These are phyloP conservation scores for Diaporthe citriasiana DNA, from an alignment of 2,329 filamentous ascomycete species.

Conservation along the genomic window DNA sequence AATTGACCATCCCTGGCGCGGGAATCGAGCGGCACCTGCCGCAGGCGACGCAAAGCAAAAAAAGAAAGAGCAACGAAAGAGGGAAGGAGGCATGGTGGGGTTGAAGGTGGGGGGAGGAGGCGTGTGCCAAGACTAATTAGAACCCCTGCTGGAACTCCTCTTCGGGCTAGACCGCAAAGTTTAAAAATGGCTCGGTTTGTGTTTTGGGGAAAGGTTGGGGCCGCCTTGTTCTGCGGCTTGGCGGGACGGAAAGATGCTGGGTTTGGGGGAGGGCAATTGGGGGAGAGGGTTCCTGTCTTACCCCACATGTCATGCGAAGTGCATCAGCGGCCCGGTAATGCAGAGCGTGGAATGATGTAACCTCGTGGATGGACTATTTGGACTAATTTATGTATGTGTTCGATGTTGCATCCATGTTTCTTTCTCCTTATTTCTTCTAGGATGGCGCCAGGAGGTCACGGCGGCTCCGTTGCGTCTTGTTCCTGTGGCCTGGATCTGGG, in stretches of 20 bases:
- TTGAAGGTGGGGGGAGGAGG: neutral
- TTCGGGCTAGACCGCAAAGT: conserved; percentile 21
- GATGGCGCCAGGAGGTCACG: neutral
- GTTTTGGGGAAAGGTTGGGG: conserved; percentile 17
- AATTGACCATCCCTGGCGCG: conserved; percentile 8
- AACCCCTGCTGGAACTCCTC: neutral
- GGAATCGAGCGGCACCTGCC: conserved; percentile 31
- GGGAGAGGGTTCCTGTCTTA: conserved; percentile 12
- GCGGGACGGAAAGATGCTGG: neutral
- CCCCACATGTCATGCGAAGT: conserved; percentile 25
- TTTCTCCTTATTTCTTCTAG: neutral
- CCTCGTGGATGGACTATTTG: neutral
- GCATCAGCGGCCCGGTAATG: conserved; percentile 25
- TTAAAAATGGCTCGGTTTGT: conserved; percentile 24
- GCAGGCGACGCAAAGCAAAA: conserved; percentile 16
- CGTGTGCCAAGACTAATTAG: conserved; percentile 16
- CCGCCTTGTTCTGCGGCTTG: neutral
- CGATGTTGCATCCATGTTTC: conserved; percentile 13
- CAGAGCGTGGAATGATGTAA: conserved; percentile 21
- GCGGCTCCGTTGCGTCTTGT: neutral
- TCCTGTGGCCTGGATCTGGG: neutral
- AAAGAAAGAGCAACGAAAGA: neutral
- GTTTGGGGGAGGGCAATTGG: neutral
- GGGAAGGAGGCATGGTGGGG: conserved; percentile 14
- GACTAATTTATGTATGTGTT: neutral